Evolutionary conservation across 1,284 basidiomycete genomes (phyloP).

Genomic region (Cryptococcus sp.): DNA sequence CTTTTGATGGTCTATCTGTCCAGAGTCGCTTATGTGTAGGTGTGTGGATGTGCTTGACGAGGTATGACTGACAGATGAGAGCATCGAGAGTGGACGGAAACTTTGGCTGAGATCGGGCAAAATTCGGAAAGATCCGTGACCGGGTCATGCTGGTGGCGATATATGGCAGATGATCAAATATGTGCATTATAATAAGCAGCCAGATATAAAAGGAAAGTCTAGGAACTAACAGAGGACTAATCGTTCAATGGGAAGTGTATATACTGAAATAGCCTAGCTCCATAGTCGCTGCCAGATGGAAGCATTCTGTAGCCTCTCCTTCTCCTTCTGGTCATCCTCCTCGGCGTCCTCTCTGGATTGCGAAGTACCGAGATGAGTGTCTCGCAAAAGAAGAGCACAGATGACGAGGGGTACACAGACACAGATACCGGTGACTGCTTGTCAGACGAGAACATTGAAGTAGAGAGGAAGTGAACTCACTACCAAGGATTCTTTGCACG

Average conservation of each 20-base stretch:
- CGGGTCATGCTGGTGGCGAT: background rate
- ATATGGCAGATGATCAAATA: no score
- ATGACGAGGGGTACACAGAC: slow-evolving; percentile 25
- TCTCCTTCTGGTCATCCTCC: slow-evolving; percentile 7
- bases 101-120: no score
- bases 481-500: slow-evolving; percentile 37
- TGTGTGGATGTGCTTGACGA: background rate
- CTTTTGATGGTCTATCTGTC: no score
- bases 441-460: background rate
- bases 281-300: background rate
- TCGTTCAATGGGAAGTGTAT: background rate
- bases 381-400: slow-evolving; percentile 21
- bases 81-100: background rate
- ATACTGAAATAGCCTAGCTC: background rate
- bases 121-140: background rate
- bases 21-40: no score
- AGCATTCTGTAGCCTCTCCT: background rate
- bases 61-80: background rate
- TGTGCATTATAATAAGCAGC: background rate
- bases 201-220: background rate
- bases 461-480: background rate
- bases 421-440: slow-evolving; percentile 33
- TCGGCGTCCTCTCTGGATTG: slow-evolving; percentile 30
- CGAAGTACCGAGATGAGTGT: slow-evolving; percentile 30
- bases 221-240: background rate